A percentile compares a stretch with the other conserved stretches of the same genome.
Conservation (phyloP, 2,329 filamentous ascomycete genomes). For the Ophiostoma sp. region DNA sequence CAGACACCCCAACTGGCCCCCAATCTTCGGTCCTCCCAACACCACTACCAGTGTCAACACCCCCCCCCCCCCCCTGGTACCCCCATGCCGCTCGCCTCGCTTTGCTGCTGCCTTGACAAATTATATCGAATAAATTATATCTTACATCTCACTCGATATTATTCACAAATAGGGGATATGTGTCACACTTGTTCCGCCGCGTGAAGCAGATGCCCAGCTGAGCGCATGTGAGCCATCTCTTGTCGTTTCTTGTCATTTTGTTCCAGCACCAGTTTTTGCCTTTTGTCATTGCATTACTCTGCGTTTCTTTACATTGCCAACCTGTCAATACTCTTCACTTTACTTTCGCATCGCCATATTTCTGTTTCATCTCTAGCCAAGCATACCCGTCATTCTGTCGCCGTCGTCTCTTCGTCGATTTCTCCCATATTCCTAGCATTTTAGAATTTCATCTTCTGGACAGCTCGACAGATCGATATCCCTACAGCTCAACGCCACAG, state of each 20-base stretch:
- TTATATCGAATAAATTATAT: conserved; percentile 15
- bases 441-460: neutral
- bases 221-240: neutral
- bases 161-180: conserved; percentile 1
- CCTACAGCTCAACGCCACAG: neutral
- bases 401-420: neutral
- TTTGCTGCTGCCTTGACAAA: conserved; percentile 21
- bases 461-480: neutral
- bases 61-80: neutral
- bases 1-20: neutral
- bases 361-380: neutral
- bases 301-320: neutral
- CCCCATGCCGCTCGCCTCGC: conserved; percentile 6
- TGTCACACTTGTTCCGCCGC: neutral
- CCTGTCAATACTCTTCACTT: neutral
- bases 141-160: neutral
- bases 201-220: conserved; percentile 2
- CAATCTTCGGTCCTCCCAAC: neutral
- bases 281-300: neutral
- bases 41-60: neutral
- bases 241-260: neutral
- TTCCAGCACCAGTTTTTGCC: neutral
- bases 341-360: neutral
- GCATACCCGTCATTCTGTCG: neutral
- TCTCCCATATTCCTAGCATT: neutral